A percentile compares a stretch with the other conserved stretches of the same genome.
Evolutionary conservation across 1,139 yeast species (phyloP).

Genomic region (Blastobotrys malaysiensis): DNA sequence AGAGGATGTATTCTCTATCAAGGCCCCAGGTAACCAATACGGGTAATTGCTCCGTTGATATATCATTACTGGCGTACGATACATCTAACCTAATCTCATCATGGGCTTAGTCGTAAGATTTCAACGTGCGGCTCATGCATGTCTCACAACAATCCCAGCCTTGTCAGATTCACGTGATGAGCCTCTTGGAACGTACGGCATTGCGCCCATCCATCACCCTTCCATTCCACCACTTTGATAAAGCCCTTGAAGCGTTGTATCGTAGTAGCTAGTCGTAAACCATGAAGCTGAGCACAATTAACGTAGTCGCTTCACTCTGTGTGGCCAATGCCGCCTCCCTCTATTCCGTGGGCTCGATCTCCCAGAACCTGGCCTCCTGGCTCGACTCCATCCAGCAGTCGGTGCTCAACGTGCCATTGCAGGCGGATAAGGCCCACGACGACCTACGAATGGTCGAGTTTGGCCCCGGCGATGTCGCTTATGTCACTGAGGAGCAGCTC

Average conservation of each 20-base stretch:
- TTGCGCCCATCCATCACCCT: not conserved
- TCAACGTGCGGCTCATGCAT: not conserved
- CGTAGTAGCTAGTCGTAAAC: not conserved
- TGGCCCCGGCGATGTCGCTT: slow-evolving; percentile 33
- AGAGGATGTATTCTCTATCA: too few relatives aligned
- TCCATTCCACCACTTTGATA: not conserved
- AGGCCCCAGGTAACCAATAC: too few relatives aligned
- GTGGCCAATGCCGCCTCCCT: not conserved
- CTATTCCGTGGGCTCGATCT: not conserved
- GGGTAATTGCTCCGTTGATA: too few relatives aligned
- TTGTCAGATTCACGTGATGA: not conserved
- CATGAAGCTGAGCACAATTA: not conserved
- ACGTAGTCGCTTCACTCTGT: not conserved
- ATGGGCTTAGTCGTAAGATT: too few relatives aligned
- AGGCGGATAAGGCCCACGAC: not conserved
- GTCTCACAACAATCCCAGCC: not conserved
- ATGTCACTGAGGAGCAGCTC: slow-evolving; percentile 55
- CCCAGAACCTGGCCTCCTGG: not conserved
- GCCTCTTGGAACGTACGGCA: not conserved
- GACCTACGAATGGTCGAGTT: slow-evolving; percentile 28
- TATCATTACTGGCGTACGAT: too few relatives aligned
- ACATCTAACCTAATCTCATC: not conserved
- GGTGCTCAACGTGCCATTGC: not conserved
- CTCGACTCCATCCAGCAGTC: not conserved
- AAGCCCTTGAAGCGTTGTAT: not conserved